phyloP scores from a whole-genome alignment of 192 early-diverging fungal genomes.

The Backusella psychrophila region DNA sequence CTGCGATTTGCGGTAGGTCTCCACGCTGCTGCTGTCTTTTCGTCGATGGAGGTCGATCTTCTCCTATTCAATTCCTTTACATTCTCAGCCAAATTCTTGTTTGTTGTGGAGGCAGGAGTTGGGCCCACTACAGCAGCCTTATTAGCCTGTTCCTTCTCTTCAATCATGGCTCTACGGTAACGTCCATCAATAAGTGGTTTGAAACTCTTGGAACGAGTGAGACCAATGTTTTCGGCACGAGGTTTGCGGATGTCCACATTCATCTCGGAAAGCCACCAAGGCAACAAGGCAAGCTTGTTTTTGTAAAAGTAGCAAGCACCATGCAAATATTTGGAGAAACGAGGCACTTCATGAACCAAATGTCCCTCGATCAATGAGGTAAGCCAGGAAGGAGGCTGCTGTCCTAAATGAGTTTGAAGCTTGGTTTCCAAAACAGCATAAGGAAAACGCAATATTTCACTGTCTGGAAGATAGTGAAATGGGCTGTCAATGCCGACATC shows the following conservation, averaged over 20 bases:
- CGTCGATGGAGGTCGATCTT: background rate
- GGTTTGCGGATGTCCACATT: constrained; percentile 51
- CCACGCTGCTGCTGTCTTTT: constrained; percentile 12
- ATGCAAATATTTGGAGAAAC: constrained; percentile 87
- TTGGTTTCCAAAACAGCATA: constrained; percentile 94
- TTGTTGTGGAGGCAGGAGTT: background rate
- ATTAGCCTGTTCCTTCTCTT: constrained; percentile 20
- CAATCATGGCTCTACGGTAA: constrained; percentile 36
- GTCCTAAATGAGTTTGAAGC: constrained; percentile 66
- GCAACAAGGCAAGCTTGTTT: constrained; percentile 25
- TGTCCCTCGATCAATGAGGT: constrained; percentile 67
- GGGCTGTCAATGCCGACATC: constrained; percentile 80
- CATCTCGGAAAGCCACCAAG: constrained; percentile 48
- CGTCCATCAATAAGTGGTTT: constrained; percentile 37
- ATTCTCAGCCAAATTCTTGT: constrained; percentile 3
- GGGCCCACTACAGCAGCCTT: constrained; percentile 5
- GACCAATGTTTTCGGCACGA: constrained; percentile 25
- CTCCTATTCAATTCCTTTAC: constrained; percentile 10
- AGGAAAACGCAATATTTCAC: constrained; percentile 86
- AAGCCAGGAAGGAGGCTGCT: constrained; percentile 77
- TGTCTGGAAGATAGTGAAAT: constrained; percentile 71
- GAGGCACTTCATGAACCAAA: constrained; percentile 76
- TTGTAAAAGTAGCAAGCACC: constrained; percentile 46
- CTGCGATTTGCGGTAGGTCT: background rate
- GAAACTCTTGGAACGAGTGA: constrained; percentile 36